Evolutionary conservation across 768 basidiomycete species (phyloP).

Genomic region (Lactarius hatsudake): DNA sequence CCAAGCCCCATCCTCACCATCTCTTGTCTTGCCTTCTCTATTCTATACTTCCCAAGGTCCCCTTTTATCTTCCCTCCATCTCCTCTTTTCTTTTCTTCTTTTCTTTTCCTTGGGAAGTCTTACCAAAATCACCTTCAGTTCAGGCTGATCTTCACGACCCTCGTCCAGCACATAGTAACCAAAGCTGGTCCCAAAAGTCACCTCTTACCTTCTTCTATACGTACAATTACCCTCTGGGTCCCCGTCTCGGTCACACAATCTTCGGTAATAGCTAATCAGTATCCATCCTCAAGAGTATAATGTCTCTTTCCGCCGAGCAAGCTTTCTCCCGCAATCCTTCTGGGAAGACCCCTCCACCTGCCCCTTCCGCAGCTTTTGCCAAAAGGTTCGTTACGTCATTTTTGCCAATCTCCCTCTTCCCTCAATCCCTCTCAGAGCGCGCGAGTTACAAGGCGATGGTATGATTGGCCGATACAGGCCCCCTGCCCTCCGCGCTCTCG

Average conservation of each 20-base stretch:
- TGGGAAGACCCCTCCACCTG: constrained; percentile 88
- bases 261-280: constrained; percentile 81
- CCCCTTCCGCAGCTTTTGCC: constrained; percentile 84
- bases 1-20: constrained; percentile 16
- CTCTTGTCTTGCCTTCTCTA: constrained; percentile 18
- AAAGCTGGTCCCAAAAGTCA: constrained; percentile 36
- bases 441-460: constrained; percentile 82
- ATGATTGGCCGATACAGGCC: constrained; percentile 71
- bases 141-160: constrained; percentile 39
- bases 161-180: constrained; percentile 42
- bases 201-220: constrained; percentile 34
- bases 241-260: constrained; percentile 30
- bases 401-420: constrained; percentile 27
- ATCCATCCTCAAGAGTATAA: constrained; percentile 66
- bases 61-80: constrained; percentile 15
- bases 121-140: constrained; percentile 27
- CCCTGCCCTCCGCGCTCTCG: constrained; percentile 70
- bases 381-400: constrained; percentile 58
- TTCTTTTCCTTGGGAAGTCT: constrained; percentile 31
- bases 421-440: constrained; percentile 52
- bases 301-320: constrained; percentile 90
- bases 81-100: constrained; percentile 24
- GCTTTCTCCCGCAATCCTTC: constrained; percentile 80
- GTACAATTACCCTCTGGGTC: constrained; percentile 28
- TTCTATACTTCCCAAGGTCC: constrained; percentile 22